These are phyloP conservation scores for Candida koratica DNA, from an alignment of 805 yeast species.

Conservation along the genomic window DNA sequence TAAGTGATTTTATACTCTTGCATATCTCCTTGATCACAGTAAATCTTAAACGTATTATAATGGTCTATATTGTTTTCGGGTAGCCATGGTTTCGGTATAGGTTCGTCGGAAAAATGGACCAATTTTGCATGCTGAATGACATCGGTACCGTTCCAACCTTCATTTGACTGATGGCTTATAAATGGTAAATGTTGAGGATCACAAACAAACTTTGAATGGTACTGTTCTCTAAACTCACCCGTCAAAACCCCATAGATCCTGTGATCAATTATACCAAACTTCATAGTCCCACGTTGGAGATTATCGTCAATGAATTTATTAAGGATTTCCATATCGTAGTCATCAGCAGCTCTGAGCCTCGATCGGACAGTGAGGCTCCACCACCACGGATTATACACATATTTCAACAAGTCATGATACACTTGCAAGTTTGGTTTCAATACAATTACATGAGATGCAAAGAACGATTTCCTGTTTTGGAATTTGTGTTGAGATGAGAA, in stretches of 20 bases:
- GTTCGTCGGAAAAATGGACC: conserved; percentile 63
- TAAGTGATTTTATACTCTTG: conserved; percentile 14
- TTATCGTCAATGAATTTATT: conserved; percentile 34
- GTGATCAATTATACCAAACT: conserved; percentile 45
- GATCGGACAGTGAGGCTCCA: conserved; percentile 23
- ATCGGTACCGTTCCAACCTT: conserved; percentile 32
- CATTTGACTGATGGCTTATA: conserved; percentile 13
- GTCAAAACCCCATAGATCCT: conserved; percentile 47
- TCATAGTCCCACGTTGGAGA: conserved; percentile 14
- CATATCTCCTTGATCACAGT: conserved; percentile 21
- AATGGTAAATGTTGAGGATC: conserved; percentile 44
- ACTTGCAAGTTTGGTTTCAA: conserved; percentile 43
- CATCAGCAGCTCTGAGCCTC: conserved; percentile 25
- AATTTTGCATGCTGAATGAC: conserved; percentile 35
- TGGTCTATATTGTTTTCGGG: conserved; percentile 19
- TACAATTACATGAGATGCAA: conserved; percentile 55
- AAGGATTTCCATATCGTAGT: conserved; percentile 54
- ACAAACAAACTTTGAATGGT: conserved; percentile 40
- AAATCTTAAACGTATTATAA: conserved; percentile 24
- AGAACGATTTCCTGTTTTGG: conserved; percentile 26
- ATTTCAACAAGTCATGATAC: conserved; percentile 21
- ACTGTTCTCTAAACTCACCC: conserved; percentile 40
- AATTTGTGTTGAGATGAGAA: conserved; percentile 23
- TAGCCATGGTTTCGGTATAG: conserved; percentile 65
- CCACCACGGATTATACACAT: conserved; percentile 25